Conservation (phyloP, 176 grass and related monocot species). For the Bromus sterilis region DNA sequence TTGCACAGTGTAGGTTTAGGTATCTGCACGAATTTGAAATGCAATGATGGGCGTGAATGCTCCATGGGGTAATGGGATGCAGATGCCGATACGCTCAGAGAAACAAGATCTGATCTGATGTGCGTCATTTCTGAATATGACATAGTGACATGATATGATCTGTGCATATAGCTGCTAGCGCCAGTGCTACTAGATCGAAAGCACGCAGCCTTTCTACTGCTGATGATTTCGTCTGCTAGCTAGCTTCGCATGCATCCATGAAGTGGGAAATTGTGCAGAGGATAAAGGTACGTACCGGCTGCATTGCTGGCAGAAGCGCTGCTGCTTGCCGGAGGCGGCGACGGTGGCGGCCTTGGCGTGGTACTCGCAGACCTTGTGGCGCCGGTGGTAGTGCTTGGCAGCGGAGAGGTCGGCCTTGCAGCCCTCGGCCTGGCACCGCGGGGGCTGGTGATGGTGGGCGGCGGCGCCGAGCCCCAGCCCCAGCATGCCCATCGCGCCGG, state of each 20-base stretch:
- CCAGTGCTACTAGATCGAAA: not conserved
- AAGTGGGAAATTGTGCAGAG: not conserved
- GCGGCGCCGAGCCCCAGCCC: conserved; percentile 31
- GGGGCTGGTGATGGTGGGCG: conserved; percentile 46
- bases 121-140: not conserved
- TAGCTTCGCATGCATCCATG: not conserved
- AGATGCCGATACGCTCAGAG: conserved; percentile 15
- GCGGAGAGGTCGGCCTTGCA: conserved; percentile 81
- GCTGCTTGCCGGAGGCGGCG: conserved; percentile 55
- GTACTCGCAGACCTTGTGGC: conserved; percentile 98
- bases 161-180: not conserved
- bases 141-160: not conserved
- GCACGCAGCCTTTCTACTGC: not conserved
- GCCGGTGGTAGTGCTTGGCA: conserved; percentile 94
- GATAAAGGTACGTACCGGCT: conserved; percentile 43
- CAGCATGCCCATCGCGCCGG: conserved; percentile 30
- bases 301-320: conserved; percentile 91
- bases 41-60: not conserved
- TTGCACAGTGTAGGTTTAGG: not conserved
- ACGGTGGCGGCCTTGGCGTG: conserved; percentile 94
- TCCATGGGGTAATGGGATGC: not conserved
- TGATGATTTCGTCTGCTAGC: not conserved
- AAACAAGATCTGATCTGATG: not conserved
- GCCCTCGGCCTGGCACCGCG: conserved; percentile 81
- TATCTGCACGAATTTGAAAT: not conserved